Percentiles rank a stretch among this genome's conserved stretches.
Conservation (phyloP, 768 basidiomycete species). For the Tephrocybe sp. region DNA sequence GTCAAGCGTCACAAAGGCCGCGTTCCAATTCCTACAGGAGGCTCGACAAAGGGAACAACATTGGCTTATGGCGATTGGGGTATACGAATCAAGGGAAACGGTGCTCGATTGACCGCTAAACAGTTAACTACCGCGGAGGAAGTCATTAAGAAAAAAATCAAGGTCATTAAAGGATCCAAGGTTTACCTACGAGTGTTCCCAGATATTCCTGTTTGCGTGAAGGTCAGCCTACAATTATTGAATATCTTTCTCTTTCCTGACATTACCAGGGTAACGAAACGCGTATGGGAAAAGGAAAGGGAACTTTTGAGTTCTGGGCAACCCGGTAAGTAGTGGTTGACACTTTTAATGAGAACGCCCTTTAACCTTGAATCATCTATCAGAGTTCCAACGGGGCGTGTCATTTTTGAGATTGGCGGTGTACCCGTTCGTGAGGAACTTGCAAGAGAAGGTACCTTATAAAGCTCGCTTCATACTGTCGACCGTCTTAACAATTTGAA, state of each 20-base stretch:
- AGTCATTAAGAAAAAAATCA: conserved; percentile 86
- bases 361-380: not conserved
- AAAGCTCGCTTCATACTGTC: not conserved
- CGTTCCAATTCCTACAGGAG: conserved; percentile 82
- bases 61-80: conserved; percentile 93
- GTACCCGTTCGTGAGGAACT: conserved; percentile 87
- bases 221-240: conserved; percentile 46
- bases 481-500: conserved; percentile 1
- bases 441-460: conserved; percentile 76
- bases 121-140: conserved; percentile 86
- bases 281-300: conserved; percentile 99
- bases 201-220: conserved; percentile 95
- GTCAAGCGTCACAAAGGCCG: conserved; percentile 90
- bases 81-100: conserved; percentile 80
- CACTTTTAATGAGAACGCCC: not conserved
- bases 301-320: conserved; percentile 96
- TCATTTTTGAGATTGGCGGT: conserved; percentile 94
- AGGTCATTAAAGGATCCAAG: conserved; percentile 84
- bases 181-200: conserved; percentile 91
- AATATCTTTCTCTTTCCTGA: not conserved
- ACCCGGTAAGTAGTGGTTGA: conserved; percentile 57
- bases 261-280: conserved; percentile 85
- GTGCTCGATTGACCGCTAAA: conserved; percentile 81
- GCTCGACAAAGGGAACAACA: conserved; percentile 91
- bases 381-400: conserved; percentile 85